Percentiles rank a stretch among this genome's conserved stretches.
phyloP scores from a whole-genome alignment of 208 protist genomes.

The Leishmania aethiopica region DNA sequence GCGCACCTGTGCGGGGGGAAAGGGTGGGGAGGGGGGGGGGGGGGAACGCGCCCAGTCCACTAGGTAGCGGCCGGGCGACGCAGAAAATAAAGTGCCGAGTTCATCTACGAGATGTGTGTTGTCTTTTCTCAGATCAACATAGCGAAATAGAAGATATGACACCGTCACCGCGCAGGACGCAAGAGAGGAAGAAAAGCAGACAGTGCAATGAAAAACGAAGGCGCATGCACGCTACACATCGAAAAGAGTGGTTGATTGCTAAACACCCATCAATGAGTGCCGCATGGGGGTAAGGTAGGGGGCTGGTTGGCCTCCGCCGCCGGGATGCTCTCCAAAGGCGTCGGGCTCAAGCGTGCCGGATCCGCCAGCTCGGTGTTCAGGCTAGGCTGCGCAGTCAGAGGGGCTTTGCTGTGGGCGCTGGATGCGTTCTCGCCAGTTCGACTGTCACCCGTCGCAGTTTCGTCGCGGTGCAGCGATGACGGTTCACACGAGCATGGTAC shows the following conservation, averaged over 20 bases:
- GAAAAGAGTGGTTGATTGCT: neutral
- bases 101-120: neutral
- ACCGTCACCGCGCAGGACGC: neutral
- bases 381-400: neutral
- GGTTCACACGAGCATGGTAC: slow-evolving; percentile 9
- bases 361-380: slow-evolving; percentile 8
- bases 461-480: slow-evolving; percentile 17
- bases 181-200: neutral
- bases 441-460: neutral
- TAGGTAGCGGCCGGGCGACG: too few species aligned
- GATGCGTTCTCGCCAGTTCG: neutral
- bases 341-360: neutral
- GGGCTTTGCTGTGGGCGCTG: neutral
- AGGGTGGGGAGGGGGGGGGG: too few species aligned
- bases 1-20: too few species aligned
- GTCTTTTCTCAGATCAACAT: neutral
- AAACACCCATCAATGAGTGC: neutral
- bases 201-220: neutral
- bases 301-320: neutral
- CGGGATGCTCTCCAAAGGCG: slow-evolving; percentile 1
- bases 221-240: neutral
- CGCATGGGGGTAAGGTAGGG: neutral
- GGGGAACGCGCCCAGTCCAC: too few species aligned
- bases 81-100: neutral
- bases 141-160: neutral